These are phyloP conservation scores for Lupinus albus DNA, from an alignment of 306 rosid species.

Conservation along the genomic window DNA sequence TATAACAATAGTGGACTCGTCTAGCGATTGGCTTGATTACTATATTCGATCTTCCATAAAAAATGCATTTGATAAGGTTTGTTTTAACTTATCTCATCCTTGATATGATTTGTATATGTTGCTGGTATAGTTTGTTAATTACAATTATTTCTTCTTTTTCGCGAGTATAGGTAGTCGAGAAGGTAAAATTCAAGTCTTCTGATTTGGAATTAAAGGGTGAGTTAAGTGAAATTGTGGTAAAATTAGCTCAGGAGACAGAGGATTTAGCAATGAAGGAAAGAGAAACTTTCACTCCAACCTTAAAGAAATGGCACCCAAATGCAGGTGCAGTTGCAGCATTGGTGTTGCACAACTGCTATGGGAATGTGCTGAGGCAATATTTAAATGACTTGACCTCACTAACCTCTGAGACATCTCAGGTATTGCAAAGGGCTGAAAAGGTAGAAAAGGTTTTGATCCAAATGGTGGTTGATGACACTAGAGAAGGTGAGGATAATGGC, in stretches of 20 bases:
- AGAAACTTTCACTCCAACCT: constrained; percentile 66
- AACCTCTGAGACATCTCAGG: constrained; percentile 59
- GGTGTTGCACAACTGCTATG: constrained; percentile 77
- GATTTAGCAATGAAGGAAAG: constrained; percentile 75
- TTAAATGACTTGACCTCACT: constrained; percentile 56
- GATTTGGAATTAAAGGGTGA: constrained; percentile 51
- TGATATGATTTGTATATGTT: too few relatives aligned
- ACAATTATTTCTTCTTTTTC: too few relatives aligned
- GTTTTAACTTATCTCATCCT: too few relatives aligned
- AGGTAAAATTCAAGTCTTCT: constrained; percentile 44
- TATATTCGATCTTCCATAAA: constrained; percentile 71
- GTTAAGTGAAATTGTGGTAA: constrained; percentile 52
- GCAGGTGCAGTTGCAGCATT: constrained; percentile 72
- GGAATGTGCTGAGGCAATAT: constrained; percentile 70
- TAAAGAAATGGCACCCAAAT: constrained; percentile 68
- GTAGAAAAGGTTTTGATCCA: constrained; percentile 78
- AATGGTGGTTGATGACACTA: constrained; percentile 81
- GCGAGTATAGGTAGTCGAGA: too few relatives aligned
- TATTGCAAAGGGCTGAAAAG: constrained; percentile 72
- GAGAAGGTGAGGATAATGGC: constrained; percentile 72
- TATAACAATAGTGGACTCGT: constrained; percentile 59
- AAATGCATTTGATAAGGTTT: constrained; percentile 77
- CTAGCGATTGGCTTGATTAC: constrained; percentile 62
- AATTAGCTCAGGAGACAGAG: constrained; percentile 80
- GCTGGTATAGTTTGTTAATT: too few relatives aligned